Base-by-base conservation (phyloP, 2,329 filamentous ascomycete genomes). In the Penicillium olsonii region DNA sequence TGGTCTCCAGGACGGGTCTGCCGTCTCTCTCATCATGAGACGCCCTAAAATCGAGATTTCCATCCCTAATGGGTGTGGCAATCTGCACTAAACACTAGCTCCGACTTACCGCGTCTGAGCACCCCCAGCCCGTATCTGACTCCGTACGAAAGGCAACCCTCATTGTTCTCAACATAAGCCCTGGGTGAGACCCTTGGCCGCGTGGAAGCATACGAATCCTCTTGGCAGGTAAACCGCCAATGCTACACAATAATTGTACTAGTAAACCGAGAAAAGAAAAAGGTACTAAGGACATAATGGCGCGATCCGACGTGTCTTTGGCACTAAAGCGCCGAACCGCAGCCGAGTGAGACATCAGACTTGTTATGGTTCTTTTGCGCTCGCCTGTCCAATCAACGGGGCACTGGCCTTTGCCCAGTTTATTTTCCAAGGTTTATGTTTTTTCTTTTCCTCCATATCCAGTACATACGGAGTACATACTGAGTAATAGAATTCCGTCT, bases 161-260 rank as follows among this genome's bases (percentile, higher is more conserved):
- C 5, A 2, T 38, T 24, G 40, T 42, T 43, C 15, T 20, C 41
- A 33, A 26, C 19, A 31, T 34, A 35, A 35, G 26, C 29, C 24
- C 26, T 37, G 27, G 15, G 14, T 20, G n/a, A 34, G 22, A 19
- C 26, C 15, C 48, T 52, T 38, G 47, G 52, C 54, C 52, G 57
- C 52, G 52, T 51, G 45, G 52, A 52, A 42, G 54, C 42, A 37
- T 53, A 60, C 54, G 54, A 53, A 47, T 48, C 44, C 45, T 26
- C 19, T 29, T 47, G 17, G 12, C 31, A 38, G 24, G 29, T 11
- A 9, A 22, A 24, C n/a, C 31, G 39, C 29, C 29, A n/a, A 31
- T n/a, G 12, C 29, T 26, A 17, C 5, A 22, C 20, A 20, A 14
- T 26, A 26, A 22, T 18, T 18, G 7, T 24, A 15, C 9, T 18